Percentiles rank a stretch among this genome's conserved stretches.
phyloP scores from a whole-genome alignment of 768 basidiomycete genomes.

The Tricholoma sp. region DNA sequence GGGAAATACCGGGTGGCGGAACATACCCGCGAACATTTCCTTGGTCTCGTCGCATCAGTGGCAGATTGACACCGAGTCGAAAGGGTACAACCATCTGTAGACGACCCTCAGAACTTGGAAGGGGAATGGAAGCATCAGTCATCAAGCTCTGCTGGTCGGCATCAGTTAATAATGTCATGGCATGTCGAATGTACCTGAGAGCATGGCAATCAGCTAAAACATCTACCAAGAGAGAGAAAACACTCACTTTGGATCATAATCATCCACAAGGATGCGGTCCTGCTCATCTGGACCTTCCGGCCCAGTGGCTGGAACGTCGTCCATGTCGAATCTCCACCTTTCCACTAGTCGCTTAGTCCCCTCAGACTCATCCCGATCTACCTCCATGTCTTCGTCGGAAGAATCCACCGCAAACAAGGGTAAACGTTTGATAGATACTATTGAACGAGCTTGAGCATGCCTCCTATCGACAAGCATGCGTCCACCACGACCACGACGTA shows the following conservation, averaged over 20 bases:
- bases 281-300: constrained; percentile 63
- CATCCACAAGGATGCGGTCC: constrained; percentile 65
- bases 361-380: constrained; percentile 25
- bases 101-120: constrained; percentile 44
- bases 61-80: constrained; percentile 34
- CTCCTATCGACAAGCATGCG: constrained; percentile 73
- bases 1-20: constrained; percentile 15
- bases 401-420: constrained; percentile 21
- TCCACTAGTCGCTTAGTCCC: constrained; percentile 36
- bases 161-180: constrained; percentile 54
- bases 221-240: background rate
- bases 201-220: background rate
- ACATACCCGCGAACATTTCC: constrained; percentile 22
- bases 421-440: constrained; percentile 19
- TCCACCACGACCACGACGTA: constrained; percentile 81
- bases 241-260: constrained; percentile 52
- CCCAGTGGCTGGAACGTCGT: constrained; percentile 52
- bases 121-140: constrained; percentile 45
- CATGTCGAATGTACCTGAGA: constrained; percentile 47
- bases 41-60: constrained; percentile 29
- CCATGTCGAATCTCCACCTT: constrained; percentile 65
- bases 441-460: constrained; percentile 23
- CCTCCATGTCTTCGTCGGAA: constrained; percentile 27
- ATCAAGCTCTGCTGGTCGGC: constrained; percentile 45
- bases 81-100: constrained; percentile 47